These are phyloP conservation scores for Malus sieversii DNA, from an alignment of 306 rosid species.

Conservation along the genomic window DNA sequence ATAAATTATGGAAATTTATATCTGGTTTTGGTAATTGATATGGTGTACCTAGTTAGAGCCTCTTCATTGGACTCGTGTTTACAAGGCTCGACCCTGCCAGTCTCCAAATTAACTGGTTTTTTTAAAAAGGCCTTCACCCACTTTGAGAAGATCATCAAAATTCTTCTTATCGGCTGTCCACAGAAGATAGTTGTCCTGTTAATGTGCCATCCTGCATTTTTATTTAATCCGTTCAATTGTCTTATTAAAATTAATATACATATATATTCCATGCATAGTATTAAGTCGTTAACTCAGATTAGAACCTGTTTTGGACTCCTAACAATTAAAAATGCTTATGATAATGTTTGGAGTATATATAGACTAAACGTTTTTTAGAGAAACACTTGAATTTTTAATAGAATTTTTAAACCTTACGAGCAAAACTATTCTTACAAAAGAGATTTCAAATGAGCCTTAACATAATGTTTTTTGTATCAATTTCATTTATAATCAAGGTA, in stretches of 20 bases:
- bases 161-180: constrained; percentile 31
- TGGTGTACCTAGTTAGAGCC: constrained; percentile 42
- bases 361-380: no score
- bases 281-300: no score
- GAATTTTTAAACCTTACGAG: no score
- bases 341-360: no score
- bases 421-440: no score
- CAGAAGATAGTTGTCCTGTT: constrained; percentile 7
- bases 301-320: no score
- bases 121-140: constrained; percentile 29
- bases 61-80: constrained; percentile 30
- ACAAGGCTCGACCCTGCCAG: constrained; percentile 23
- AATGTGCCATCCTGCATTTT: constrained; percentile 46
- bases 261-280: background rate
- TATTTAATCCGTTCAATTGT: background rate
- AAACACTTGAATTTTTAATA: no score
- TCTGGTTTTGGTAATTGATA: background rate
- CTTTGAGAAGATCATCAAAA: constrained; percentile 37
- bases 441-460: no score
- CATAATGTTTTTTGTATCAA: background rate
- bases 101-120: constrained; percentile 31
- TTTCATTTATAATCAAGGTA: background rate
- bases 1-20: background rate
- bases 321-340: no score
- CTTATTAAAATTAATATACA: background rate